Conservation (phyloP, 139 green algal species). For the Medakamo hakoo region DNA sequence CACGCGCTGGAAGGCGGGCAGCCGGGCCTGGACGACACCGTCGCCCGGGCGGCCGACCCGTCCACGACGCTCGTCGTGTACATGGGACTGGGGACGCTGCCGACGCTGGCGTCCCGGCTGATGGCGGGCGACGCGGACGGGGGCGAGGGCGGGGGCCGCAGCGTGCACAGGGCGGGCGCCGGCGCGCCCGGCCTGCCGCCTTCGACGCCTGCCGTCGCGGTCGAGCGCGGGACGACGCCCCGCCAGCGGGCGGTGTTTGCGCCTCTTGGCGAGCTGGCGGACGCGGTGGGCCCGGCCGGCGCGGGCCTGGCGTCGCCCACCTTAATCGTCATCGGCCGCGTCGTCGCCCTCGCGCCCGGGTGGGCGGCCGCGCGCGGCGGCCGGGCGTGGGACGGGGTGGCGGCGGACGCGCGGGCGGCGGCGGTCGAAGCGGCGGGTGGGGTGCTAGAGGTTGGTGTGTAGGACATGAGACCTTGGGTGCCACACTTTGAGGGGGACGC, state of each 20-base stretch:
- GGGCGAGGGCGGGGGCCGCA: no score
- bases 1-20: slow-evolving; percentile 72
- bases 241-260: slow-evolving; percentile 68
- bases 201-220: slow-evolving; percentile 72
- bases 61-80: slow-evolving; percentile 94
- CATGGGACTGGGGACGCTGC: slow-evolving; percentile 90
- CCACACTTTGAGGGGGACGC: no score
- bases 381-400: no score
- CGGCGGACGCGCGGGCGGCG: no score
- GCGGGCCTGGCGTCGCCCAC: slow-evolving; percentile 70
- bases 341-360: slow-evolving; percentile 44
- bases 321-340: slow-evolving; percentile 81
- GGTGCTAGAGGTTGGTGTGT: no score
- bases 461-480: no score
- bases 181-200: slow-evolving; percentile 35
- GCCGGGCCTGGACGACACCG: slow-evolving; percentile 36
- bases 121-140: no score
- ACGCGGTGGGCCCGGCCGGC: slow-evolving; percentile 23
- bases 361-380: slow-evolving; percentile 33
- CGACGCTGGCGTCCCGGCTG: slow-evolving; percentile 48
- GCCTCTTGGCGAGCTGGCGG: slow-evolving; percentile 25
- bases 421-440: no score
- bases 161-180: no score
- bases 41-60: slow-evolving; percentile 45
- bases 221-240: slow-evolving; percentile 84